Evolutionary conservation across 371 early-diverging fungal species (phyloP), one percentile per base, ranked within the genome.

Genomic region (Fennellomyces sp.): DNA sequence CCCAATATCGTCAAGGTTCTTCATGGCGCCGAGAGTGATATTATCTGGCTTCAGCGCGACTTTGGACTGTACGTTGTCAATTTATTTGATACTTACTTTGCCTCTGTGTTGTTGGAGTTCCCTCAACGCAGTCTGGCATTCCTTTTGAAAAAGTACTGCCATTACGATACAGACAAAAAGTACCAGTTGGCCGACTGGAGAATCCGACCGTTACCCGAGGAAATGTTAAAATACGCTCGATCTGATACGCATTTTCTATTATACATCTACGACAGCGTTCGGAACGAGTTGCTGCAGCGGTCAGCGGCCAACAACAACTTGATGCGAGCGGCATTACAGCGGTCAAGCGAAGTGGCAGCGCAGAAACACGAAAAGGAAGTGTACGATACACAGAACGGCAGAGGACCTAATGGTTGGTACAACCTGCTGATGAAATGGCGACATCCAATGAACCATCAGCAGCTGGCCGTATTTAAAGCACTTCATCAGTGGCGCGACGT

Each of bases 141-240:
- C 66, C 70, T 99, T 31, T 73, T 99, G 48, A 81, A 90, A 57
- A 69, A 71, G 21, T 96, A 93, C 68, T 91, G 92, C 64, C 69
- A 81, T 30, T 86, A 90, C n/a, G 84, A 87, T 39, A 88, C 96
- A 0, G 94, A 99, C 73, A 99, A 99, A 65, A 81, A 84, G 65
- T 97, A 91, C 68, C 99, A 99, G 78, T 70, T 94, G 64, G 98
- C 98, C 8, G 99, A 99, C 74, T 99, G 99, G 99, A 81, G 98
- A 59, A 90, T 97, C 25, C 90, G 97, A 15, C 99, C 99, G 0
- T 63, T 98, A 25, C 91, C 97, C 0, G 70, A 72, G 19, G 96
- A 96, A 62, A 96, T 99, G 97, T 33, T 95, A 49, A 72, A 74
- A 26, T 99, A 99, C 71, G 99, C 99, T 7, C 87, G 95, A 17